Evolutionary conservation across 1,139 yeast species (phyloP).

Genomic region (Ashbya aceris): DNA sequence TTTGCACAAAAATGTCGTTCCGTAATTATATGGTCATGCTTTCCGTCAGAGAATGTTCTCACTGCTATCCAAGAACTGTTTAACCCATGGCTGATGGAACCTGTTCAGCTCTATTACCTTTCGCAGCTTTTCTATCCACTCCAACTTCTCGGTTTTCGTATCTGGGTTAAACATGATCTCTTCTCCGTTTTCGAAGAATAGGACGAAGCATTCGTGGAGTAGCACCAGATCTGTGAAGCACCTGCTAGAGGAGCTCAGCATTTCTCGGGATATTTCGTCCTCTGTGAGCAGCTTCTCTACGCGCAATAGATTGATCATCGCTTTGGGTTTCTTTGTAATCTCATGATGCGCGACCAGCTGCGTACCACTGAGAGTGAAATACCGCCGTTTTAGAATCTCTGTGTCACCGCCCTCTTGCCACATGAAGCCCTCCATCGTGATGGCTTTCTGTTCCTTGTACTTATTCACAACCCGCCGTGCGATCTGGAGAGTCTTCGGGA

Average conservation of each 20-base stretch:
- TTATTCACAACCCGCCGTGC: constrained; percentile 48
- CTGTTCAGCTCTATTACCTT: constrained; percentile 43
- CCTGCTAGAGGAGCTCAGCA: background rate
- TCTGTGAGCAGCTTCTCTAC: constrained; percentile 39
- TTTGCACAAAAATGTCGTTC: too few relatives aligned
- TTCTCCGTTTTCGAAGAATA: constrained; percentile 60
- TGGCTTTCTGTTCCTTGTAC: constrained; percentile 33
- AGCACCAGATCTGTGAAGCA: constrained; percentile 51
- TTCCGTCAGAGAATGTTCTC: too few relatives aligned
- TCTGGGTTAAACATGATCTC: constrained; percentile 64
- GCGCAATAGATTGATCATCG: constrained; percentile 56
- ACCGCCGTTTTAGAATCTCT: constrained; percentile 48
- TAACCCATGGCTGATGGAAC: constrained; percentile 66
- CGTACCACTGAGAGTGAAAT: constrained; percentile 50
- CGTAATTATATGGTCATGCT: too few relatives aligned
- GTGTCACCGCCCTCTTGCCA: constrained; percentile 79
- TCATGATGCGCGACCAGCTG: constrained; percentile 61
- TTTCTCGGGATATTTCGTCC: background rate
- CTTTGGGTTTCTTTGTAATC: constrained; percentile 49
- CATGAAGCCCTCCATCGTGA: constrained; percentile 49
- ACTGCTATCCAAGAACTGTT: constrained; percentile 17
- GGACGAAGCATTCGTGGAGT: constrained; percentile 54
- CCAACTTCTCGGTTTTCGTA: constrained; percentile 41
- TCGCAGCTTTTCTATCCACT: constrained; percentile 50
- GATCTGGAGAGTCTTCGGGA: constrained; percentile 56